Base-by-base conservation (phyloP, 305 asterid species). In the Fraxinus angustifolia region DNA sequence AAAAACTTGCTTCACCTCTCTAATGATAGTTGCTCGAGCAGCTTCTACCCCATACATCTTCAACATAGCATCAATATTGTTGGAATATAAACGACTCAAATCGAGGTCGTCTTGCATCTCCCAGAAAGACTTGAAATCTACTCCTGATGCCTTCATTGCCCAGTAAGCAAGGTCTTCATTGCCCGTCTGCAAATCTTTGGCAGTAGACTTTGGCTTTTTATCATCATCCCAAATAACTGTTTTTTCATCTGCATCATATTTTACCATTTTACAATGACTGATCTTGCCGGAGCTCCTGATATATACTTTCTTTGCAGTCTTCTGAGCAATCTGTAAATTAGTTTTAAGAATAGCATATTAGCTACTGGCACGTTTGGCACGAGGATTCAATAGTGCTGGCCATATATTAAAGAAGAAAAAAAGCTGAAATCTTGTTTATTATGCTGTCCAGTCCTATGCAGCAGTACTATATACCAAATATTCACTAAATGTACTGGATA, bases 41-140 rank as follows among this genome's bases (percentile, higher is more conserved):
- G 97, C 99, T 90, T 96, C 99, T 3, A 96, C 99, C 19, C 98
- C 99, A 28, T 88, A 96, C 0, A 94, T 92, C 4, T 76, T 83
- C 86, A 96, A 78, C 91, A 96, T 87, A 21, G 97, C 91, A 11
- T 87, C 79, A 34, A 96, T 80, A 38, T 91, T 92, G 78, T 96
- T 96, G 7, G 97, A 92, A 81, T 96, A 96, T 67, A 96, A 82
- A 65, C 98, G 92, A 6, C 42, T 89, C 1, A 89, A 85, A 77
- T 96, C 98, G 30, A 96, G 92, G 75, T 89, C 91, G 3, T 88
- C 97, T 26, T 88, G 87, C 97, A 93, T 84, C 75, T 93, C 93
- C 97, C 97, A 96, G 38, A 96, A 84, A 8, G 99, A 83, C 79
- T 73, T 75, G 73, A 96, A 91, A 86, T 96, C 94, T 3, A 85